Base-by-base conservation (phyloP, 208 protist genomes). In the Leishmania tropica region DNA sequence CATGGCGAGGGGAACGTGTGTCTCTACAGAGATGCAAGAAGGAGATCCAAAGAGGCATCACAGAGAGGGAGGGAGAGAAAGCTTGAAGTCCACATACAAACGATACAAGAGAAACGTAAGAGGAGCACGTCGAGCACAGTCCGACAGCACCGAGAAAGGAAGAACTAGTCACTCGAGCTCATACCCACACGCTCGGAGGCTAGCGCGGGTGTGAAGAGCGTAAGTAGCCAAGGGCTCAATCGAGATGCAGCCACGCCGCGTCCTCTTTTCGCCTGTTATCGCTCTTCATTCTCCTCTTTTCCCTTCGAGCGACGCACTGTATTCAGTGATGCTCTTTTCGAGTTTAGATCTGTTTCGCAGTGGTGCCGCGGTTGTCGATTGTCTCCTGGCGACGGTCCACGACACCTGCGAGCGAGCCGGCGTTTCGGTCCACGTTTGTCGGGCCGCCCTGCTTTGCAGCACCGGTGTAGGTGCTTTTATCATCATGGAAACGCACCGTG, bases 381-480 rank as follows among this genome's bases (percentile, higher is more conserved):
- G 93, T 93, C 8, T 62, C 28, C 42, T 95, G 92, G 62, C 94
- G 94, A 80, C 94, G 92, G 80, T 97, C 94, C 35, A 97, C 94
- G 8, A 97, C 92, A 65, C 94, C 94, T 1, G 91, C 87, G 42
- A 97, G 92, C 17, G 92, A 96, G 67, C 87, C 90, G 24, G 94
- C 80, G 83, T 97, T 95, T 83, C 94, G 92, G 86, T 98, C 95
- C 51, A 98, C 94, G 78, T 98, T 98, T 54, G 94, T 95, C 10
- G 95, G 95, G 13, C 95, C 95, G 58, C 95, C 95, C 62, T 88
- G 87, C 93, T 97, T 97, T 83, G 95, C 92, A 0, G 95, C 95
- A 68, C 95, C 95, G 28, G 95, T 98, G 95, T 98, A 98, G 54
- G 82, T 75, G 85, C 82, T 94, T 88, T 98, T 98, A 85, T 98